phyloP scores from a whole-genome alignment of 2,329 filamentous ascomycete species.

The Sporothrix humicola region DNA sequence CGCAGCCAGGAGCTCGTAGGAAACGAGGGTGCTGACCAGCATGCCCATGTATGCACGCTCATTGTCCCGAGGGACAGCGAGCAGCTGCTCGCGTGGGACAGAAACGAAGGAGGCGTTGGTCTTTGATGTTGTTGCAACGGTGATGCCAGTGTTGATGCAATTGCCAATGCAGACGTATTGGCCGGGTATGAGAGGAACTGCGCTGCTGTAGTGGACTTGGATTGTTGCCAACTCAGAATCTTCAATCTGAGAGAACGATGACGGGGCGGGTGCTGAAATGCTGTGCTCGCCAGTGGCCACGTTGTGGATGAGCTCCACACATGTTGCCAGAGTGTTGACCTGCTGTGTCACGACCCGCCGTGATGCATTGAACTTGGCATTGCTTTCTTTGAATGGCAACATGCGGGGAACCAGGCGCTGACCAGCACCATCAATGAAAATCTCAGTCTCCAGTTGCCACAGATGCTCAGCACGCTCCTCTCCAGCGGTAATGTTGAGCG shows the following conservation, averaged over 20 bases:
- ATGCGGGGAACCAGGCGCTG: constrained; percentile 48
- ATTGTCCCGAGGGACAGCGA: not conserved
- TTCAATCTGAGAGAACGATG: not conserved
- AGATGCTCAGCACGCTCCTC: constrained; percentile 39
- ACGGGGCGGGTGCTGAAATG: not conserved
- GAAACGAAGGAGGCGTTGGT: constrained; percentile 47
- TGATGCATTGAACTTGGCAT: constrained; percentile 48
- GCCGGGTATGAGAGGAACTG: constrained; percentile 42
- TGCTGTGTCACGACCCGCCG: constrained; percentile 46
- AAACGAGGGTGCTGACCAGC: constrained; percentile 40
- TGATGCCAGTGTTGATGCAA: constrained; percentile 39
- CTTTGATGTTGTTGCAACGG: constrained; percentile 43
- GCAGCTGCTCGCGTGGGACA: constrained; percentile 32
- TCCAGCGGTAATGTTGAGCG: no score
- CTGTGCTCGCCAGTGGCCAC: not conserved
- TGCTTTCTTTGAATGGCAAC: constrained; percentile 48
- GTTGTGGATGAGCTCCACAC: constrained; percentile 42
- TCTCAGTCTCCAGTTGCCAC: constrained; percentile 47
- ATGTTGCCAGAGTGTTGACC: constrained; percentile 45
- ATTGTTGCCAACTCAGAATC: not conserved
- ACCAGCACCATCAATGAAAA: constrained; percentile 46
- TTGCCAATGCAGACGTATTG: constrained; percentile 47
- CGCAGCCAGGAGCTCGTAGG: constrained; percentile 35
- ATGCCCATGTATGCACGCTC: constrained; percentile 38
- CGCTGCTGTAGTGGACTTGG: constrained; percentile 49